A percentile compares a stretch with the other conserved stretches of the same genome.
phyloP scores from a whole-genome alignment of 2,329 filamentous ascomycete genomes.

The Beauveria bassiana region DNA sequence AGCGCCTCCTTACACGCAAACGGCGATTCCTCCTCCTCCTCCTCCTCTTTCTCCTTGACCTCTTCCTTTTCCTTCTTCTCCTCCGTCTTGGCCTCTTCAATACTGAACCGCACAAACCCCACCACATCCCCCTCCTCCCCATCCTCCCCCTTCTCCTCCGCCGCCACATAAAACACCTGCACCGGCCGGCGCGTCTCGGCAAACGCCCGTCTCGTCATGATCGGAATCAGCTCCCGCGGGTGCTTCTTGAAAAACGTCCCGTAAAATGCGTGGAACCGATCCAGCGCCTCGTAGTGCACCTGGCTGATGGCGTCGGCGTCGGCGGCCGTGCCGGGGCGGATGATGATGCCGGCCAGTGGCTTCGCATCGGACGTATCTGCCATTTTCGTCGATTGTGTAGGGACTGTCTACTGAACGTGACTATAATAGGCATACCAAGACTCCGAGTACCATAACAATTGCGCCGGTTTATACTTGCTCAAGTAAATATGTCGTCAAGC shows the following conservation, averaged over 20 bases:
- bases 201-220: conserved; percentile 6
- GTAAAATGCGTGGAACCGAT: conserved; percentile 16
- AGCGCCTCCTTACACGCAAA: conserved; percentile 14
- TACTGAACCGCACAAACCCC: conserved; percentile 13
- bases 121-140: background rate
- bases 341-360: background rate
- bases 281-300: conserved; percentile 16
- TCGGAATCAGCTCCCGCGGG: conserved; percentile 12
- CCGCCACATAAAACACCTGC: conserved; percentile 13
- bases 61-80: background rate
- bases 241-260: conserved; percentile 14
- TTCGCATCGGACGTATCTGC: background rate
- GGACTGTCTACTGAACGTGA: no score
- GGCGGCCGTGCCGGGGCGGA: conserved; percentile 11
- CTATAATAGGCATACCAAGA: background rate
- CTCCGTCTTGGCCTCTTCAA: conserved; percentile 5
- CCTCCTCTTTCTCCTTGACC: background rate
- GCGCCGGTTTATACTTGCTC: background rate
- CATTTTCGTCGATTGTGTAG: background rate
- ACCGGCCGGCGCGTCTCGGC: background rate
- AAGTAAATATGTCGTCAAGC: background rate
- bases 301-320: conserved; percentile 13
- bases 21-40: conserved; percentile 8
- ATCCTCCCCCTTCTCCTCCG: background rate
- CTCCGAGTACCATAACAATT: no score